Conservation (phyloP, 2,329 filamentous ascomycete species). For the Aspergillus melleus region DNA sequence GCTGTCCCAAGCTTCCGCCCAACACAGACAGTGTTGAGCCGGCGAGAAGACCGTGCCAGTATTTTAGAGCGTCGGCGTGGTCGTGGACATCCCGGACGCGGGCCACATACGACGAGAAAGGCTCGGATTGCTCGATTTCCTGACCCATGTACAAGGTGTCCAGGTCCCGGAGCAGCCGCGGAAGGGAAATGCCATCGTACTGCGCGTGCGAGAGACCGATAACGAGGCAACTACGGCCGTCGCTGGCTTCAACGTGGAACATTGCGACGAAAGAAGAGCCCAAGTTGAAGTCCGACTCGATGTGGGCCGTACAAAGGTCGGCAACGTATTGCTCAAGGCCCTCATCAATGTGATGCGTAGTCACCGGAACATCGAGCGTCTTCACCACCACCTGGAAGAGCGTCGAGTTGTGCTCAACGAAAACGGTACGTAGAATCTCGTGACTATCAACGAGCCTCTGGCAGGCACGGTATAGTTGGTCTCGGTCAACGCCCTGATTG, state of each 20-base stretch:
- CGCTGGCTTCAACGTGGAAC: conserved; percentile 46
- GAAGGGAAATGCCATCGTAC: conserved; percentile 66
- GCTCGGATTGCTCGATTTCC: conserved; percentile 30
- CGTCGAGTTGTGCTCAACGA: conserved; percentile 51
- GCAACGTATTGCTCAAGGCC: conserved; percentile 51
- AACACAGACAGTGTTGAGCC: conserved; percentile 49
- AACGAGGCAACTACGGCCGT: conserved; percentile 39
- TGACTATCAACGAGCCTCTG: conserved; percentile 55
- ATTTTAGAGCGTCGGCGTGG: conserved; percentile 49
- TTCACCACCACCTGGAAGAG: conserved; percentile 59
- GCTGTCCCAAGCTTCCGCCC: conserved; percentile 14
- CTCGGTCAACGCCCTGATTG: conserved; percentile 48
- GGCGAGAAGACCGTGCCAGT: conserved; percentile 54
- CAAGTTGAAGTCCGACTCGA: conserved; percentile 53
- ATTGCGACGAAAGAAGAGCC: conserved; percentile 61
- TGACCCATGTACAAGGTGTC: conserved; percentile 49
- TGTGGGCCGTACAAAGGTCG: conserved; percentile 52
- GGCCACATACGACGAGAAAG: conserved; percentile 46
- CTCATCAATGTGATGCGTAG: conserved; percentile 49
- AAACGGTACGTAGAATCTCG: conserved; percentile 65
- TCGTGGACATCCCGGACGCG: conserved; percentile 29
- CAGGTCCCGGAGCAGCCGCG: conserved; percentile 58
- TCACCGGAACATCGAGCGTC: conserved; percentile 47
- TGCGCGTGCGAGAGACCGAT: conserved; percentile 66
- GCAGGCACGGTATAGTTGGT: conserved; percentile 44